These are phyloP conservation scores for Candida krabiensis DNA, from an alignment of 805 yeast species.

Conservation along the genomic window DNA sequence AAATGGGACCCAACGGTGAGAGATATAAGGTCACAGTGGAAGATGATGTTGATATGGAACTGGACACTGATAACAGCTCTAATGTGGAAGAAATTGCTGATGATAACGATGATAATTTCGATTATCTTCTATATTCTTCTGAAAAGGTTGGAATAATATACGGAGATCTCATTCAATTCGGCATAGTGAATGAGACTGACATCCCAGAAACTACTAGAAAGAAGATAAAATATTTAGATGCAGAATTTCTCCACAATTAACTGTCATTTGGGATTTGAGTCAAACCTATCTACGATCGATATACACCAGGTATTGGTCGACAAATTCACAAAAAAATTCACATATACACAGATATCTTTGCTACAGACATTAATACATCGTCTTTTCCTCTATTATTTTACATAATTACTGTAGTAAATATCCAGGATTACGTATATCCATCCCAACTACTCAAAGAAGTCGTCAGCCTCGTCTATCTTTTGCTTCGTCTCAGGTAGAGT, in stretches of 20 bases:
- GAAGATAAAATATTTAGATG: conserved; percentile 43
- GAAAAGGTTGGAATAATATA: conserved; percentile 74
- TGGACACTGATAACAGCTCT: conserved; percentile 27
- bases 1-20: conserved; percentile 59
- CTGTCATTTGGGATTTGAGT: conserved; percentile 1
- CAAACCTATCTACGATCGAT: conserved; percentile 4
- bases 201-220: conserved; percentile 33
- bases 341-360: too few relatives aligned
- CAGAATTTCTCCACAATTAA: conserved; percentile 30
- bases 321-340: too few relatives aligned
- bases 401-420: too few relatives aligned
- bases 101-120: conserved; percentile 61
- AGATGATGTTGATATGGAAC: conserved; percentile 25
- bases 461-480: conserved; percentile 30
- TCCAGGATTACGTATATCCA: too few relatives aligned
- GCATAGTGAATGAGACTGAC: conserved; percentile 41
- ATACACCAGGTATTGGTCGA: too few relatives aligned
- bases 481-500: neutral
- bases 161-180: conserved; percentile 70
- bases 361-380: too few relatives aligned
- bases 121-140: conserved; percentile 70
- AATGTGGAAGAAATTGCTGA: conserved; percentile 27
- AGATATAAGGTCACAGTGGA: conserved; percentile 38
- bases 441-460: conserved; percentile 32
- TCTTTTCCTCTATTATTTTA: too few relatives aligned